Percentiles rank a stretch among this genome's conserved stretches.
These are phyloP conservation scores for Colletotrichum navitas DNA, from an alignment of 2,329 filamentous ascomycete species.

Conservation along the genomic window DNA sequence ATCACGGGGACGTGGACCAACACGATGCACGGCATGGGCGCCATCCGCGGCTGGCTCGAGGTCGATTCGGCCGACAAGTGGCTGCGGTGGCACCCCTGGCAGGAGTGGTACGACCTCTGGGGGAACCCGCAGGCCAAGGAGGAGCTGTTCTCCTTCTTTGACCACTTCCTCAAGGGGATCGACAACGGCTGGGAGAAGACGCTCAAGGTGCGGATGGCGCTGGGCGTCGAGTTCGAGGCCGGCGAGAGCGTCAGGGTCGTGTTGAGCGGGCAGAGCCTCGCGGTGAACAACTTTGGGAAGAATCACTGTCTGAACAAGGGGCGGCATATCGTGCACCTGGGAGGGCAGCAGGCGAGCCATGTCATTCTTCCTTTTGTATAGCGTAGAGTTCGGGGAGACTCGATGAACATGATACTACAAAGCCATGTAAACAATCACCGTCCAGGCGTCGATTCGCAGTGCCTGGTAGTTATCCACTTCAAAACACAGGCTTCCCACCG, in stretches of 20 bases:
- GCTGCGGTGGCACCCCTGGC: constrained; percentile 47
- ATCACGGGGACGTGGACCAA: constrained; percentile 40
- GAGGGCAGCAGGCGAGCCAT: constrained; percentile 43
- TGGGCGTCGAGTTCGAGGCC: constrained; percentile 48
- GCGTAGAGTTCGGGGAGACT: not conserved
- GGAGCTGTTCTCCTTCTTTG: constrained; percentile 60
- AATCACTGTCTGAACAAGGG: constrained; percentile 43
- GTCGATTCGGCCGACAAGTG: constrained; percentile 56
- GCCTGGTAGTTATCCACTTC: too few species aligned
- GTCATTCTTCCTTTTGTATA: constrained; percentile 39
- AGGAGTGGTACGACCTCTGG: constrained; percentile 34
- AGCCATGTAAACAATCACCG: not conserved
- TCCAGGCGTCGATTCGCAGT: not conserved
- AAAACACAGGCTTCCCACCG: not conserved
- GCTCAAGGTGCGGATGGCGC: constrained; percentile 56
- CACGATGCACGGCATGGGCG: constrained; percentile 46
- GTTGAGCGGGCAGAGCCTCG: constrained; percentile 45
- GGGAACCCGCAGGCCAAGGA: constrained; percentile 40
- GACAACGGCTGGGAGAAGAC: constrained; percentile 61
- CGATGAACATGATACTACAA: not conserved
- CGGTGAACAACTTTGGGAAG: constrained; percentile 39
- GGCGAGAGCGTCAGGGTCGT: constrained; percentile 45
- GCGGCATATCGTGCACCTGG: constrained; percentile 44
- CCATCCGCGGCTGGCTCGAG: constrained; percentile 49
- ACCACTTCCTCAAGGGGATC: constrained; percentile 57